A percentile compares a stretch with the other conserved stretches of the same genome.
Evolutionary conservation across 495 filamentous ascomycete species (phyloP).

Genomic region (Penicillium canariense): DNA sequence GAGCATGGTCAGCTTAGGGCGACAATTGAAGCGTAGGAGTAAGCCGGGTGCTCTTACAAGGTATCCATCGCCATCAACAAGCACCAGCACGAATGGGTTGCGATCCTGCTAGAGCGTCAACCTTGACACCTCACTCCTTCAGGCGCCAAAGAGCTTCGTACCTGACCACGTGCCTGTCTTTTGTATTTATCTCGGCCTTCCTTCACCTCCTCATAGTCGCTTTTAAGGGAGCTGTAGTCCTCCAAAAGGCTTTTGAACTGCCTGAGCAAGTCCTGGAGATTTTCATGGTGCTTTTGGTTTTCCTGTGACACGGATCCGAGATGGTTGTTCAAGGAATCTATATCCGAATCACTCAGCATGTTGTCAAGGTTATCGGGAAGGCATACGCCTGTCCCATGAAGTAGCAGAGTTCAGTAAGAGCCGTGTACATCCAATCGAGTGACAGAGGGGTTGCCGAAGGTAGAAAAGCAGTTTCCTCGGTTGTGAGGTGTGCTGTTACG

Average conservation of each 20-base stretch:
- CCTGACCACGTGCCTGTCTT: slow-evolving; percentile 48
- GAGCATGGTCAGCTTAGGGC: no score
- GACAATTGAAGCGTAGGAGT: no score
- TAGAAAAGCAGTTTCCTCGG: neutral
- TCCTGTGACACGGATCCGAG: slow-evolving; percentile 29
- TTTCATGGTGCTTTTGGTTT: slow-evolving; percentile 36
- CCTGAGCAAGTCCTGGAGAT: slow-evolving; percentile 35
- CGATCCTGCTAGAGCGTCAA: slow-evolving; percentile 35
- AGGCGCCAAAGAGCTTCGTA: slow-evolving; percentile 17
- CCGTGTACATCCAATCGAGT: slow-evolving; percentile 14
- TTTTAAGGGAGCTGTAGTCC: slow-evolving; percentile 52
- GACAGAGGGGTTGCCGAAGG: neutral
- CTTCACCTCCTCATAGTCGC: slow-evolving; percentile 57
- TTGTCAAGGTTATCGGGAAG: slow-evolving; percentile 19
- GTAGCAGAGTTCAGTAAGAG: neutral
- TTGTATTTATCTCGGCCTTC: slow-evolving; percentile 54
- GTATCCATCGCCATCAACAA: slow-evolving; percentile 63
- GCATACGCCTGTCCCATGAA: slow-evolving; percentile 25
- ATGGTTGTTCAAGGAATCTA: slow-evolving; percentile 31
- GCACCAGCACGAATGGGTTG: slow-evolving; percentile 59
- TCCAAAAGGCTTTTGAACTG: slow-evolving; percentile 44
- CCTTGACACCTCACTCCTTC: neutral
- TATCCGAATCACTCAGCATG: slow-evolving; percentile 43
- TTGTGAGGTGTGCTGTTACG: neutral
- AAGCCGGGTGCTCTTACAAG: slow-evolving; percentile 33